Base-by-base conservation (phyloP, 352 stramenopile species). In the Aphanomyces invadans region DNA sequence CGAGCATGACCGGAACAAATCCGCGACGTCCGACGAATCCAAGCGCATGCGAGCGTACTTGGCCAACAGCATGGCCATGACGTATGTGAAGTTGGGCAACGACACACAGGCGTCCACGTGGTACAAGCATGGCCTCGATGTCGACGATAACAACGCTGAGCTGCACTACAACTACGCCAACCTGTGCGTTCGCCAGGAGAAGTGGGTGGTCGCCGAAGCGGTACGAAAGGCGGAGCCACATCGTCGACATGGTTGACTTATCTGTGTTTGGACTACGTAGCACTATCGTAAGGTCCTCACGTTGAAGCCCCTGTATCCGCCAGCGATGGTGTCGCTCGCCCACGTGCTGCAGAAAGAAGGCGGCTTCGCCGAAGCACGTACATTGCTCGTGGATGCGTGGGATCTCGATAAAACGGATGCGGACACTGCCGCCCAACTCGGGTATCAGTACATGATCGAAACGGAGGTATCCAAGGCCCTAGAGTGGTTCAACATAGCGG, bases 111-210 rank as follows among this genome's bases (percentile, higher is more conserved):
- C 60, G 3, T 10, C 32, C 0, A 59, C 60, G 1, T 67, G 60
- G 60, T 65, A 67, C 49, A 25, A 67, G 32, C 19, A 57, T 25
- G 60, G 60, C 3, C 49, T 67, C 29, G 26, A 29, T 23, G 28
- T 67, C 45, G 36, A 67, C 38, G 26, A 23, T 4, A 32, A 67
- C 28, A 42, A 67, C 32, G 25, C 54, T 9, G 60, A 67, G 46
- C 42, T 67, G 28, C 38, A 45, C n/a, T 67, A 67, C 49, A 67
- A 67, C 49, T 67, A 57, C 28, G 60, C 39, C 45, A 67, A 67
- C 49, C 46, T 59, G 3, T 67, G 5, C 2, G 28, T 28, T n/a
- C 2, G 33, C 5, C 7, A 42, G 4, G 25, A 67, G 49, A 49
- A 51, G 21, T 67, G 42, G 60, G 19, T 67, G 2, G 19, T 25